Evolutionary conservation across 768 basidiomycete species (phyloP), one percentile per base, ranked within the genome.

Genomic region (Rhodotorula kratochvilovae): DNA sequence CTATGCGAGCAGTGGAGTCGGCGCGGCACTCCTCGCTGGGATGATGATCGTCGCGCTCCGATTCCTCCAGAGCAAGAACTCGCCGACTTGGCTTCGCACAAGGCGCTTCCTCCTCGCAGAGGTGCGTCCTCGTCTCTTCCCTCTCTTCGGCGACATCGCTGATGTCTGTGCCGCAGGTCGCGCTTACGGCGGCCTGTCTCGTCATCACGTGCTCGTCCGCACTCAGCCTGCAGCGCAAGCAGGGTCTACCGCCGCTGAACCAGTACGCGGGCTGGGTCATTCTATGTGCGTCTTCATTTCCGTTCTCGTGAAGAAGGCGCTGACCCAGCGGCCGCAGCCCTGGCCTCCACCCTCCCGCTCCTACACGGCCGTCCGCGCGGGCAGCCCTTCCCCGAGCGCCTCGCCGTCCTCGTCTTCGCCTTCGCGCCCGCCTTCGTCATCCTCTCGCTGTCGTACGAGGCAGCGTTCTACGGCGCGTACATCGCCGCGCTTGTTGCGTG

Each of bases 401-500:
- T 68, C 82, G 53, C 84, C 85, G 8, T 85, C 86, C 5, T 61
- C 82, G 51, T 80, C 53, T 31, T 90, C 56, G 86, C 87, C 12
- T 89, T 91, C 71, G 85, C 86, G 0, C 87, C 87, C 6, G 88
- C 87, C 76, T 92, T 92, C 70, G 83, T 91, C 46, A 84, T 91
- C 48, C 83, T 93, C 27, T 90, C 91, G 5, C 89, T 92, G 79
- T 89, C 88, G 68, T 86, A 88, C 33, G 91, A 92, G 77, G 89
- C 88, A 0, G 82, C 91, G 23, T 92, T 93, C 80, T 91, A 87
- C 76, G 81, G 85, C n/a, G 83, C 86, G 21, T 92, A 88, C 77
- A 85, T 86, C 0, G 81, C 81, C 29, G 86, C 87, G 11, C 79
- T 92, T 45, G 79, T 85, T 27, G 73, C 85, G 4, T 93, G 91